Conservation (phyloP, 371 early-diverging fungal genomes). For the Mortierella sp. region DNA sequence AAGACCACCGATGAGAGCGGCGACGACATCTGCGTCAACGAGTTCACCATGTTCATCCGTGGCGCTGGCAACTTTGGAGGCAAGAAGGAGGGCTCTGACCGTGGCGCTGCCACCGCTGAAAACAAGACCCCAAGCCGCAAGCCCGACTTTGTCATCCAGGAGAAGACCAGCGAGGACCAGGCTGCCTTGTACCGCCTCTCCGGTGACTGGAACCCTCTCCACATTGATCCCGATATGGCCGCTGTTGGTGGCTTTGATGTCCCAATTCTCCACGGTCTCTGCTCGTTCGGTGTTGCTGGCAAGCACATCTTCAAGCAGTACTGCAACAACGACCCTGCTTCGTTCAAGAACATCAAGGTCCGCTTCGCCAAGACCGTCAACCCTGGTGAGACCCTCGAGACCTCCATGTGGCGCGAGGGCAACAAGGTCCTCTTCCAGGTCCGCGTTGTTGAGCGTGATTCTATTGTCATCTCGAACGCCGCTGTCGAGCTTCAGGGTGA, state of each 20-base stretch:
- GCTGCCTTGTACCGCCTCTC: conserved; percentile 76
- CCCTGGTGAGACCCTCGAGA: conserved; percentile 72
- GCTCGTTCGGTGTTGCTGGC: conserved; percentile 68
- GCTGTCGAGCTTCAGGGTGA: conserved; percentile 56
- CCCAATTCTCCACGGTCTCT: conserved; percentile 76
- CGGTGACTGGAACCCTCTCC: conserved; percentile 78
- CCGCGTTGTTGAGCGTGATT: conserved; percentile 60
- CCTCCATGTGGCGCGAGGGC: conserved; percentile 67
- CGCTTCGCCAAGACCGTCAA: conserved; percentile 75
- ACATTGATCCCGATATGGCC: conserved; percentile 67
- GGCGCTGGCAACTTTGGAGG: conserved; percentile 94
- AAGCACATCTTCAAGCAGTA: conserved; percentile 65
- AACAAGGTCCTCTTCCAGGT: conserved; percentile 62
- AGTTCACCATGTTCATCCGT: conserved; percentile 94
- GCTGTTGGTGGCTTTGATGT: conserved; percentile 68
- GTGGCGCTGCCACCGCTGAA: conserved; percentile 83
- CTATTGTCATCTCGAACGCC: conserved; percentile 58
- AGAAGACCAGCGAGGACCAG: conserved; percentile 61
- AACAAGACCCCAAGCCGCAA: conserved; percentile 83
- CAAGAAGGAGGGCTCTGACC: conserved; percentile 75
- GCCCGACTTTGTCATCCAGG: conserved; percentile 61
- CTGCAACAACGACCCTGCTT: conserved; percentile 61
- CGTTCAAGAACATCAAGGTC: conserved; percentile 68
- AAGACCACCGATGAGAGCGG: conserved; percentile 83
- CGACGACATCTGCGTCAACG: conserved; percentile 84